A percentile compares a stretch with the other conserved stretches of the same genome.
Conservation (phyloP, 805 yeast species). For the Wickerhamiella bombiphila region DNA sequence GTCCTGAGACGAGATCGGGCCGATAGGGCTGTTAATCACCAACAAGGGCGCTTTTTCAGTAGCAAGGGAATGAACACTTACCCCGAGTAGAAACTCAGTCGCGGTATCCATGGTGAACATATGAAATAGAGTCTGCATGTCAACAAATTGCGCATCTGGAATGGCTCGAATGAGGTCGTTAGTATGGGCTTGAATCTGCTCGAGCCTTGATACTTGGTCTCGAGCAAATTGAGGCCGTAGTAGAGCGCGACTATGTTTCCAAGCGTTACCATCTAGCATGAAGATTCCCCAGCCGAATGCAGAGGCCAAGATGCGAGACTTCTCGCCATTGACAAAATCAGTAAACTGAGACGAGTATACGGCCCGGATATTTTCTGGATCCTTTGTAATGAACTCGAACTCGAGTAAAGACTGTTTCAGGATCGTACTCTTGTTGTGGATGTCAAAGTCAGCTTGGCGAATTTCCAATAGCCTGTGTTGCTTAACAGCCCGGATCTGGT, state of each 20-base stretch:
- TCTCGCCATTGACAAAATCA: constrained; percentile 21
- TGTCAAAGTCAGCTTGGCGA: background rate
- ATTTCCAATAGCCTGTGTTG: background rate
- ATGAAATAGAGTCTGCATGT: constrained; percentile 16
- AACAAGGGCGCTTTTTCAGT: background rate
- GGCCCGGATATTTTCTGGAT: constrained; percentile 24
- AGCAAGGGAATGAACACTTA: constrained; percentile 13
- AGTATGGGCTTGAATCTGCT: constrained; percentile 13
- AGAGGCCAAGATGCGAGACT: constrained; percentile 18
- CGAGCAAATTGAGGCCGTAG: constrained; percentile 25
- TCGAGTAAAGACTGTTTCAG: constrained; percentile 3
- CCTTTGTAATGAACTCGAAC: constrained; percentile 14
- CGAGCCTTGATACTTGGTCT: constrained; percentile 22
- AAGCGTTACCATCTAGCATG: constrained; percentile 23
- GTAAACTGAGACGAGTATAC: constrained; percentile 23
- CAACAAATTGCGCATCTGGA: constrained; percentile 3
- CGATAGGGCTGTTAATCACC: background rate
- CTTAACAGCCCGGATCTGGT: background rate
- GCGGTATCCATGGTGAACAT: constrained; percentile 18
- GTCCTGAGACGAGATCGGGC: constrained; percentile 3
- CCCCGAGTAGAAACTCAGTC: constrained; percentile 19
- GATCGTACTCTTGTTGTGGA: background rate
- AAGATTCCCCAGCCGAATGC: constrained; percentile 25
- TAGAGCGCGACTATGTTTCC: constrained; percentile 24
- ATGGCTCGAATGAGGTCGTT: constrained; percentile 24